Conservation (phyloP, 306 rosid species). For the Crataegus laevigata region DNA sequence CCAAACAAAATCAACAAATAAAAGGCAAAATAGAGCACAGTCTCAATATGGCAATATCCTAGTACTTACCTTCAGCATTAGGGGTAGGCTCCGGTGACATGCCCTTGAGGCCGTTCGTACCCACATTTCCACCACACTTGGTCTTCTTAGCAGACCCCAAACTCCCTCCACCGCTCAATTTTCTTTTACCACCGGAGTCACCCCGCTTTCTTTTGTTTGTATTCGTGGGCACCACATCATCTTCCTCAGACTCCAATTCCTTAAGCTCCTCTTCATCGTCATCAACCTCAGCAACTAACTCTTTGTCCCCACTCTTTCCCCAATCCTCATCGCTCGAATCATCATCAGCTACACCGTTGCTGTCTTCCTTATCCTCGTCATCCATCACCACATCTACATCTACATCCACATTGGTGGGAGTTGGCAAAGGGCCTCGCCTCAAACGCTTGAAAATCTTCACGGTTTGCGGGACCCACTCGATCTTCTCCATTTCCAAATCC, state of each 20-base stretch:
- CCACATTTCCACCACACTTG: slow-evolving; percentile 32
- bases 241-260: slow-evolving; percentile 23
- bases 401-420: slow-evolving; percentile 2
- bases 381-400: slow-evolving; percentile 14
- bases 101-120: slow-evolving; percentile 19
- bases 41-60: not conserved
- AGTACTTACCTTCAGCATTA: slow-evolving; percentile 48
- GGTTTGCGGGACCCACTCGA: slow-evolving; percentile 50
- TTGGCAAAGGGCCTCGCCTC: slow-evolving; percentile 28
- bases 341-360: slow-evolving; percentile 23
- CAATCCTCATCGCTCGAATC: slow-evolving; percentile 78
- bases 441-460: slow-evolving; percentile 37
- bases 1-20: not conserved
- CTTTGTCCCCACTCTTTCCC: slow-evolving; percentile 45
- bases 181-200: slow-evolving; percentile 36
- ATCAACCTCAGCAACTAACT: slow-evolving; percentile 26
- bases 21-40: not conserved
- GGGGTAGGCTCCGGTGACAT: slow-evolving; percentile 25
- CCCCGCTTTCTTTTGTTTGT: slow-evolving; percentile 23
- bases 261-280: slow-evolving; percentile 45
- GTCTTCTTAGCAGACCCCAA: slow-evolving; percentile 45
- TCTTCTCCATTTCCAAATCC: slow-evolving; percentile 52
- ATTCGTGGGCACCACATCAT: slow-evolving; percentile 8
- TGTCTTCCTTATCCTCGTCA: slow-evolving; percentile 24
- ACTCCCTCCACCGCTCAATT: slow-evolving; percentile 25